Percentiles rank a stretch among this genome's conserved stretches.
These are phyloP conservation scores for Trichoderma aggressivum DNA, from an alignment of 2,329 filamentous ascomycete species.

Conservation along the genomic window DNA sequence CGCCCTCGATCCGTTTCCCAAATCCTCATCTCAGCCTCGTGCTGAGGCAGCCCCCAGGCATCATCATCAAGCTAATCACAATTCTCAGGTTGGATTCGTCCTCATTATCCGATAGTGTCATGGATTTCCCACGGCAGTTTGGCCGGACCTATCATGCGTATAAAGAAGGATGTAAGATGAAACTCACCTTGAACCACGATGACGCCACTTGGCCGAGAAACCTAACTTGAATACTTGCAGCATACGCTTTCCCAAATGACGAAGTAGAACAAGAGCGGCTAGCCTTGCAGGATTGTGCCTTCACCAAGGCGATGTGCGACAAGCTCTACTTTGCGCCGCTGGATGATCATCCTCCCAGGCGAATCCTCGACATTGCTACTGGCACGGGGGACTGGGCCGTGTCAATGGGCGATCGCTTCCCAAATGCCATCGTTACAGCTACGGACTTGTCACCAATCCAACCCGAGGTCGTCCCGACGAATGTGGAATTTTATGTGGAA, in stretches of 20 bases:
- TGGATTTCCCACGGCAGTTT: conserved; percentile 41
- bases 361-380: conserved; percentile 44
- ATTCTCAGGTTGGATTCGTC: conserved; percentile 30
- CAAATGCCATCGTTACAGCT: conserved; percentile 55
- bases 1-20: background rate
- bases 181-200: no score
- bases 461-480: conserved; percentile 62
- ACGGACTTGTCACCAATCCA: conserved; percentile 68
- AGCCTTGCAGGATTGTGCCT: conserved; percentile 37
- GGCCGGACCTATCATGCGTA: conserved; percentile 49
- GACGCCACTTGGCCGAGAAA: background rate
- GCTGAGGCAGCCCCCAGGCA: background rate
- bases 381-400: conserved; percentile 60
- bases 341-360: conserved; percentile 34
- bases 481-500: conserved; percentile 72
- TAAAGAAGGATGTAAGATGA: conserved; percentile 41
- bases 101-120: conserved; percentile 42
- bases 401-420: conserved; percentile 62
- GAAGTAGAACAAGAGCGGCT: conserved; percentile 40
- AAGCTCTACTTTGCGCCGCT: conserved; percentile 44
- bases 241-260: conserved; percentile 48
- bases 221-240: conserved; percentile 27
- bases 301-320: conserved; percentile 39
- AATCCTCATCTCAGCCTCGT: background rate
- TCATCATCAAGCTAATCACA: conserved; percentile 19